Evolutionary conservation across 2,329 filamentous ascomycete genomes (phyloP).

Genomic region (Lachnellula hyalina): DNA sequence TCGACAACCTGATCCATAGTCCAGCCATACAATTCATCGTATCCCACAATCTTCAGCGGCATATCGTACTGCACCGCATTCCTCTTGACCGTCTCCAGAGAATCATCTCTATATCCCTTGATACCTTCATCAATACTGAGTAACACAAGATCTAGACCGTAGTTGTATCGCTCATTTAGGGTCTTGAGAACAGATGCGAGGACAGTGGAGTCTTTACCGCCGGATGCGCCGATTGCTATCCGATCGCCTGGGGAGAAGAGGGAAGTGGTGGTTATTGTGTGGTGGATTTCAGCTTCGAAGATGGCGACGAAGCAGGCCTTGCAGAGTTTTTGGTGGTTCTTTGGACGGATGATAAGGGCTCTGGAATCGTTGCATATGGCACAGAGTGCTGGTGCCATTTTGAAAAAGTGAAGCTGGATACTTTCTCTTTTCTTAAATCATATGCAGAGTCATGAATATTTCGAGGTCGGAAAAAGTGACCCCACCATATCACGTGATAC

Average conservation of each 20-base stretch:
- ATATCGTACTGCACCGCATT: constrained; percentile 90
- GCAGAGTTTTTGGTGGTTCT: constrained; percentile 92
- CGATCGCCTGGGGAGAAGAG: constrained; percentile 80
- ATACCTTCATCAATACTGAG: constrained; percentile 97
- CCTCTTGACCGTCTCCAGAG: constrained; percentile 90
- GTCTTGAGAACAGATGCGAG: constrained; percentile 92
- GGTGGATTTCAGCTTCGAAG: constrained; percentile 91
- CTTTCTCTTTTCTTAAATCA: constrained; percentile 1
- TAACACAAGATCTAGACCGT: constrained; percentile 78
- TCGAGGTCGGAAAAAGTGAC: constrained; percentile 3
- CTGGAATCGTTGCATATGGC: constrained; percentile 69
- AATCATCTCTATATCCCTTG: constrained; percentile 93
- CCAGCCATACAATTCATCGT: constrained; percentile 93
- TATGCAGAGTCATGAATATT: constrained; percentile 8
- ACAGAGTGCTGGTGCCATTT: constrained; percentile 70
- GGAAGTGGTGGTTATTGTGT: constrained; percentile 77
- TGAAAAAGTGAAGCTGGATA: neutral
- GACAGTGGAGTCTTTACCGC: constrained; percentile 96
- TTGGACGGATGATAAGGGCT: constrained; percentile 87
- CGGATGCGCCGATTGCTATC: constrained; percentile 91
- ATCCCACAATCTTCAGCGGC: constrained; percentile 86
- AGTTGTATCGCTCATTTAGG: constrained; percentile 82
- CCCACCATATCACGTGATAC: neutral
- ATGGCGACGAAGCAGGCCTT: constrained; percentile 78
- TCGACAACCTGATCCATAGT: constrained; percentile 99